These are phyloP conservation scores for Eimeria falciformis DNA, from an alignment of 169 alveolate genomes.

Conservation along the genomic window DNA sequence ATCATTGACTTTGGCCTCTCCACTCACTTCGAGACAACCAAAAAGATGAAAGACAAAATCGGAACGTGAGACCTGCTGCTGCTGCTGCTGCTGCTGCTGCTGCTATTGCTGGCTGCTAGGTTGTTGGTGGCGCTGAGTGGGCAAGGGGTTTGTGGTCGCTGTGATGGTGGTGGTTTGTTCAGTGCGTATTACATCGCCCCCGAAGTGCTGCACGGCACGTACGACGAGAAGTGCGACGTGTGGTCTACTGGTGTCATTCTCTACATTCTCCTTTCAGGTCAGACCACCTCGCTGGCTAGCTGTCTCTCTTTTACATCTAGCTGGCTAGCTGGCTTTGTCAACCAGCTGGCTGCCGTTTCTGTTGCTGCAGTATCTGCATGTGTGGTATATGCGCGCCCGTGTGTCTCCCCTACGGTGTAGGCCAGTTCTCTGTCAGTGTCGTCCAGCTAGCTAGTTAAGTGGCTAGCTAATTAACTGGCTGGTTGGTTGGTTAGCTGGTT, in stretches of 20 bases:
- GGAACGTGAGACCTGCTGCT: conserved; percentile 89
- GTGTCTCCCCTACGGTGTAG: neutral
- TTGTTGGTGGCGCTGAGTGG: neutral
- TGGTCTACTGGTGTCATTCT: conserved; percentile 94
- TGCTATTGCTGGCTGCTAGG: neutral
- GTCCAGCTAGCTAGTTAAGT: too few species aligned
- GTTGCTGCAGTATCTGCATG: neutral
- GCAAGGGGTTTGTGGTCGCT: neutral
- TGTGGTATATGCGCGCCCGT: too few species aligned
- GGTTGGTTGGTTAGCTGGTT: conserved; percentile 31
- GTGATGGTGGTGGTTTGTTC: conserved; percentile 4
- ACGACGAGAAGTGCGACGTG: conserved; percentile 93
- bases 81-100: conserved; percentile 47
- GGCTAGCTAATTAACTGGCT: conserved; percentile 29
- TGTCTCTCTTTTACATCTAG: neutral
- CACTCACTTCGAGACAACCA: conserved; percentile 89
- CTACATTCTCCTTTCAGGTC: conserved; percentile 90
- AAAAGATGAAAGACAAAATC: conserved; percentile 93
- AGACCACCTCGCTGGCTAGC: neutral
- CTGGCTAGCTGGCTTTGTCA: neutral
- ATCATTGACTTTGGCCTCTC: conserved; percentile 97
- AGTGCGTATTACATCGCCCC: conserved; percentile 95
- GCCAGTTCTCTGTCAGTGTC: neutral
- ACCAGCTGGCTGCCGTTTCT: neutral
- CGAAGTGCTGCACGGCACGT: conserved; percentile 92